These are phyloP conservation scores for Penicillium coprophilum DNA, from an alignment of 495 filamentous ascomycete genomes.

Conservation along the genomic window DNA sequence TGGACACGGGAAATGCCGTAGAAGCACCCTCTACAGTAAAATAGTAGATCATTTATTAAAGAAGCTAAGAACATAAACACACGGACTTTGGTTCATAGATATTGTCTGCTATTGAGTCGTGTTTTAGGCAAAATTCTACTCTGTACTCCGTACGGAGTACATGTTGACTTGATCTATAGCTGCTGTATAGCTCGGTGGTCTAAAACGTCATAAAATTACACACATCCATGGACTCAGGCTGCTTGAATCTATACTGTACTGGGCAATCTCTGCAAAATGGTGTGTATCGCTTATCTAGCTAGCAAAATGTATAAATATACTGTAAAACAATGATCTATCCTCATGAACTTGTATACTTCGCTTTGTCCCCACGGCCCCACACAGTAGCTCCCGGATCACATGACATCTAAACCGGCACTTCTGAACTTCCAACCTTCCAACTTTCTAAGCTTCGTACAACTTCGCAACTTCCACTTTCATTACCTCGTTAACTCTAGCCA, in stretches of 20 bases:
- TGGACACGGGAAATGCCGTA: neutral
- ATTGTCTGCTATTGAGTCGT: neutral
- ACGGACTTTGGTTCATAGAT: no score
- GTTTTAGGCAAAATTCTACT: neutral
- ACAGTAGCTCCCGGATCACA: conserved; percentile 6
- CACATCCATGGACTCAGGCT: neutral
- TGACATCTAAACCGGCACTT: conserved; percentile 3
- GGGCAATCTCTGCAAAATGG: neutral
- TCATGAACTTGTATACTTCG: neutral
- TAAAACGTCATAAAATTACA: neutral
- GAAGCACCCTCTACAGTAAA: neutral
- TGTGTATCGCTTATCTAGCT: neutral
- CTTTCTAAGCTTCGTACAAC: neutral
- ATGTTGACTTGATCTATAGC: neutral
- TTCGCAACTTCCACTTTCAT: neutral
- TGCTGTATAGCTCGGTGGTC: neutral
- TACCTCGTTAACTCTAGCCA: no score
- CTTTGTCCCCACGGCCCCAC: conserved; percentile 15
- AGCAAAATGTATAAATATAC: neutral
- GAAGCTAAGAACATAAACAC: neutral
- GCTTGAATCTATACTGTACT: neutral
- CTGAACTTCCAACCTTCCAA: neutral
- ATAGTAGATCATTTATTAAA: neutral
- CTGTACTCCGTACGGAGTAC: no score
- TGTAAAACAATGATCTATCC: neutral